phyloP scores from a whole-genome alignment of 352 stramenopile genomes.

The Phytophthora sansomeana region DNA sequence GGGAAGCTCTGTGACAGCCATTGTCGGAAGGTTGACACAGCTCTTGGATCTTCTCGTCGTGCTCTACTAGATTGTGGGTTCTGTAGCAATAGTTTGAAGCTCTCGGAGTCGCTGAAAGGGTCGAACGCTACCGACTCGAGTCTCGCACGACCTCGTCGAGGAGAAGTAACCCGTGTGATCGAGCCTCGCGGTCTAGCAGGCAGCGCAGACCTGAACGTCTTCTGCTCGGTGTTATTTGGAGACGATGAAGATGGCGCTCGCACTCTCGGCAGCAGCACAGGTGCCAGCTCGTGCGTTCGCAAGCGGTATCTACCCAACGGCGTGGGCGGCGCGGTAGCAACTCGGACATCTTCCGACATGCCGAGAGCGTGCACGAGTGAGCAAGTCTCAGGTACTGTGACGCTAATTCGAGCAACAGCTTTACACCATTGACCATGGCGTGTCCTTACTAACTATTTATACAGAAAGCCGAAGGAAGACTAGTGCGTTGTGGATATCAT shows the following conservation, averaged over 20 bases:
- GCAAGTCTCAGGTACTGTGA: not conserved
- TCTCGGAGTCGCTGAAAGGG: conserved; percentile 45
- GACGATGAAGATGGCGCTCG: conserved; percentile 10
- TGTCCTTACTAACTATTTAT: conserved; percentile 16
- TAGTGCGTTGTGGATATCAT: conserved; percentile 7
- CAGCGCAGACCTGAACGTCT: not conserved
- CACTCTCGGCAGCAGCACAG: conserved; percentile 17
- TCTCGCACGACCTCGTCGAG: conserved; percentile 1
- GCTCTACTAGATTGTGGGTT: conserved; percentile 18
- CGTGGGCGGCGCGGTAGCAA: not conserved
- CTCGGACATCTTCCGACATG: conserved; percentile 15
- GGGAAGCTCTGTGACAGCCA: conserved; percentile 49
- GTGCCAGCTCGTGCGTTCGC: conserved; percentile 27
- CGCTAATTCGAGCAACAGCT: not conserved
- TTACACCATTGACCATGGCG: not conserved
- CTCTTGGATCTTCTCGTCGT: conserved; percentile 25
- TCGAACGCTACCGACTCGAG: conserved; percentile 54
- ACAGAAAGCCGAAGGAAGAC: not conserved
- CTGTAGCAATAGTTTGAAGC: conserved; percentile 43
- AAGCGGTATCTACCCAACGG: conserved; percentile 17
- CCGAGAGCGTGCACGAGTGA: not conserved
- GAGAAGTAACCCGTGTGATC: not conserved
- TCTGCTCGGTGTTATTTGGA: not conserved
- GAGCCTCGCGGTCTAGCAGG: not conserved
- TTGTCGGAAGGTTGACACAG: conserved; percentile 34